These are phyloP conservation scores for Smallanthus sonchifolius DNA, from an alignment of 129 eudicot species.

Conservation along the genomic window DNA sequence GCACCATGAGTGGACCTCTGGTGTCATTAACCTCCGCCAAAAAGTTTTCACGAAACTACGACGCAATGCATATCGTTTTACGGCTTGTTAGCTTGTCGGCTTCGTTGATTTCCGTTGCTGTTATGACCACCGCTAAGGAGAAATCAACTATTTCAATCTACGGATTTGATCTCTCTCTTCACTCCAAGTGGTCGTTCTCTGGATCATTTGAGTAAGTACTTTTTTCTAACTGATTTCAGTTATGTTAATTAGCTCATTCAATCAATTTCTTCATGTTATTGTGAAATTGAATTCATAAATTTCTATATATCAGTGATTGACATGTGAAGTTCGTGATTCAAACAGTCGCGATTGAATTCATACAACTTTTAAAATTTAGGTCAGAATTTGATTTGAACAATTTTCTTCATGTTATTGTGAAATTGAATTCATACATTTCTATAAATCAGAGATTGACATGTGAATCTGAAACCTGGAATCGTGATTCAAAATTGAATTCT, in stretches of 20 bases:
- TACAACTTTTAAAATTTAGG: no score
- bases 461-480: not conserved
- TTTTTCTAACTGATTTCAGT: not conserved
- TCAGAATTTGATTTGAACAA: no score
- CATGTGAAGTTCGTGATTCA: no score
- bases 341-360: not conserved
- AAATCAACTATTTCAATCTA: conserved; percentile 46
- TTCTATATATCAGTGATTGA: no score
- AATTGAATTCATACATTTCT: not conserved
- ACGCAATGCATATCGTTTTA: conserved; percentile 33
- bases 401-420: no score
- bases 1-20: conserved; percentile 26
- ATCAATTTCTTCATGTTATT: not conserved
- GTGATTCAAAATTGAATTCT: not conserved
- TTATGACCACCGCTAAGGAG: conserved; percentile 63
- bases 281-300: not conserved
- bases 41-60: conserved; percentile 30
- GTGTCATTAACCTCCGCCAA: conserved; percentile 11
- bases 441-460: no score
- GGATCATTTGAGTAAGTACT: conserved; percentile 66
- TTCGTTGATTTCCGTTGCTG: conserved; percentile 42
- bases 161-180: conserved; percentile 59
- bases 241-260: not conserved
- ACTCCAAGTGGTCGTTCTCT: conserved; percentile 81
- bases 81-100: conserved; percentile 46